A percentile compares a stretch with the other conserved stretches of the same genome.
Evolutionary conservation across 495 filamentous ascomycete genomes (phyloP).

Genomic region (Penicillium goetzii): DNA sequence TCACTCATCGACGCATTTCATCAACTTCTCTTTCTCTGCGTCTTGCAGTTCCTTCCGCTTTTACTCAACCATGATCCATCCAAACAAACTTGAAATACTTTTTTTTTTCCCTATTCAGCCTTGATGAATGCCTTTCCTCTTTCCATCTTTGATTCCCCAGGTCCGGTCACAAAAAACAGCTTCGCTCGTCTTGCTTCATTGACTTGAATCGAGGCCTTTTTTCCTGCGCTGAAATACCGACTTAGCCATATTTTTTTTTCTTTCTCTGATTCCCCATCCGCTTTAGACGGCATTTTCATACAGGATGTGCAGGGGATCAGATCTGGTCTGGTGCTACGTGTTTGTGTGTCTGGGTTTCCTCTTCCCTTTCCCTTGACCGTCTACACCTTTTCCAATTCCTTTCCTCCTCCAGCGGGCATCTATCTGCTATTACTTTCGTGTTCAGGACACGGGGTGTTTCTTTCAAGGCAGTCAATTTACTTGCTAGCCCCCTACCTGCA

Average conservation of each 20-base stretch:
- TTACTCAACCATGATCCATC: constrained; percentile 7
- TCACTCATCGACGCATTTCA: constrained; percentile 12
- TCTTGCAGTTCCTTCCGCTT: constrained; percentile 22
- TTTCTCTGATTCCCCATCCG: constrained; percentile 5
- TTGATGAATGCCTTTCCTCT: background rate
- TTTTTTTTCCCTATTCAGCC: constrained; percentile 14
- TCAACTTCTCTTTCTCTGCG: constrained; percentile 24
- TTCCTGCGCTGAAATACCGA: background rate
- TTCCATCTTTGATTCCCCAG: constrained; percentile 4
- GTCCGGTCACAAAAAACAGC: background rate
- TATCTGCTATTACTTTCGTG: background rate
- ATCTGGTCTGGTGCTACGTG: background rate
- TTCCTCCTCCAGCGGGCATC: background rate
- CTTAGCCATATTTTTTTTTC: constrained; percentile 1
- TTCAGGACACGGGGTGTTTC: background rate
- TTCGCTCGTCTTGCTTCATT: background rate
- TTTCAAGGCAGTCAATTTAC: background rate
- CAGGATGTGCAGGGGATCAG: background rate
- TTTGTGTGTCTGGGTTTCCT: constrained; percentile 7
- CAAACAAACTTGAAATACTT: constrained; percentile 28
- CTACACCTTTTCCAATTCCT: background rate
- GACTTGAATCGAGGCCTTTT: background rate
- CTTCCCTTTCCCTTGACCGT: constrained; percentile 9
- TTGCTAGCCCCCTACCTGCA: background rate
- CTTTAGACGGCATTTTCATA: background rate